These are phyloP conservation scores for Saturnispora zaruensis DNA, from an alignment of 805 yeast genomes.

Conservation along the genomic window DNA sequence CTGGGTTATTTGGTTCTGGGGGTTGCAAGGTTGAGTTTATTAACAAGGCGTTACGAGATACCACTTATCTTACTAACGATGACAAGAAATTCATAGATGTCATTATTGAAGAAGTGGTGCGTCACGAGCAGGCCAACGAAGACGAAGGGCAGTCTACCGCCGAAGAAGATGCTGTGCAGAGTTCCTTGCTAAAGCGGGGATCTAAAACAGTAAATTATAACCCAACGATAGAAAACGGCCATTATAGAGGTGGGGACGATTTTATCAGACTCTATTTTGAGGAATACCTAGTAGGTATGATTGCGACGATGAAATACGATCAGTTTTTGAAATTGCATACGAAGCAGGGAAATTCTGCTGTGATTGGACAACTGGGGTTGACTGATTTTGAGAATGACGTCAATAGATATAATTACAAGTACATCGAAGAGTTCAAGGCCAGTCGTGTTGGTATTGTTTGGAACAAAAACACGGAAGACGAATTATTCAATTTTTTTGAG, in stretches of 20 bases:
- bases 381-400: slow-evolving; percentile 18
- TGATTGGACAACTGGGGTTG: slow-evolving; percentile 15
- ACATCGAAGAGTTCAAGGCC: slow-evolving; percentile 43
- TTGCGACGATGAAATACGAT: slow-evolving; percentile 64
- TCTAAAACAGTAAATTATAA: slow-evolving; percentile 23
- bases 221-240: slow-evolving; percentile 33
- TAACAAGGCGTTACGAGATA: slow-evolving; percentile 34
- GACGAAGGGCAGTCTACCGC: background rate
- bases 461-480: slow-evolving; percentile 53
- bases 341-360: background rate
- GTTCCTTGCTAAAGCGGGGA: background rate
- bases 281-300: slow-evolving; percentile 72
- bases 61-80: slow-evolving; percentile 40
- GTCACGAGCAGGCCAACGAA: slow-evolving; percentile 20
- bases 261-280: slow-evolving; percentile 82
- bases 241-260: slow-evolving; percentile 71
- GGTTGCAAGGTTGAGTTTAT: slow-evolving; percentile 34
- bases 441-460: slow-evolving; percentile 51
- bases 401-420: slow-evolving; percentile 26
- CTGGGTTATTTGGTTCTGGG: slow-evolving; percentile 7
- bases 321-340: slow-evolving; percentile 34
- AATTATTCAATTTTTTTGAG: slow-evolving; percentile 42
- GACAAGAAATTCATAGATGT: slow-evolving; percentile 73
- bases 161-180: slow-evolving; percentile 25
- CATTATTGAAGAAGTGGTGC: slow-evolving; percentile 41